A percentile compares a stretch with the other conserved stretches of the same genome.
phyloP scores from a whole-genome alignment of 2,329 filamentous ascomycete species.

The Gnomoniopsis sp. region DNA sequence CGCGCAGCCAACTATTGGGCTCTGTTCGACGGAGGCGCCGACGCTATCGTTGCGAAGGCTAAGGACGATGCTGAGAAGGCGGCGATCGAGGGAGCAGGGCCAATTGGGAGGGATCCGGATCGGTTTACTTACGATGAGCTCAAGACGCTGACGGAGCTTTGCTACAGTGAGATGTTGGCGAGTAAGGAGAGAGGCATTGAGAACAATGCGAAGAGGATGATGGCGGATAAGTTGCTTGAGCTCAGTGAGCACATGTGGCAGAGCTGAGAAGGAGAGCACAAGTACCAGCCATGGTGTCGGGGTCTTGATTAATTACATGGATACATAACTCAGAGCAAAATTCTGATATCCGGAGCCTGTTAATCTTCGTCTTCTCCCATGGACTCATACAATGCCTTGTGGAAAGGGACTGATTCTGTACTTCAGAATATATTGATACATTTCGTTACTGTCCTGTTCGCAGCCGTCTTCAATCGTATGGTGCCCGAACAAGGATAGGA shows the following conservation, averaged over 20 bases:
- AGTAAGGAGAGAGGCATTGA: conserved; percentile 66
- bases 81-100: conserved; percentile 26
- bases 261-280: conserved; percentile 29
- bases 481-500: too few relatives aligned
- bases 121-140: conserved; percentile 64
- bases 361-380: not conserved
- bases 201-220: conserved; percentile 62
- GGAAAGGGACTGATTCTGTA: not conserved
- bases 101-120: conserved; percentile 31
- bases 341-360: not conserved
- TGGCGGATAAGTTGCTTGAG: conserved; percentile 67
- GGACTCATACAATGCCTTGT: not conserved
- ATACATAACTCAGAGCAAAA: not conserved
- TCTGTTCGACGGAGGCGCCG: conserved; percentile 63
- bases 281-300: not conserved
- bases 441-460: too few relatives aligned
- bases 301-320: not conserved
- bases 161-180: conserved; percentile 63
- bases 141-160: conserved; percentile 63
- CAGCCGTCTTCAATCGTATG: too few relatives aligned
- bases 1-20: conserved; percentile 66
- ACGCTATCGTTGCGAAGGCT: conserved; percentile 61
- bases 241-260: conserved; percentile 74
- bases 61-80: conserved; percentile 41
- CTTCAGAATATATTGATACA: too few relatives aligned